Conservation (phyloP, 495 filamentous ascomycete species). For the Xylaria castorea region DNA sequence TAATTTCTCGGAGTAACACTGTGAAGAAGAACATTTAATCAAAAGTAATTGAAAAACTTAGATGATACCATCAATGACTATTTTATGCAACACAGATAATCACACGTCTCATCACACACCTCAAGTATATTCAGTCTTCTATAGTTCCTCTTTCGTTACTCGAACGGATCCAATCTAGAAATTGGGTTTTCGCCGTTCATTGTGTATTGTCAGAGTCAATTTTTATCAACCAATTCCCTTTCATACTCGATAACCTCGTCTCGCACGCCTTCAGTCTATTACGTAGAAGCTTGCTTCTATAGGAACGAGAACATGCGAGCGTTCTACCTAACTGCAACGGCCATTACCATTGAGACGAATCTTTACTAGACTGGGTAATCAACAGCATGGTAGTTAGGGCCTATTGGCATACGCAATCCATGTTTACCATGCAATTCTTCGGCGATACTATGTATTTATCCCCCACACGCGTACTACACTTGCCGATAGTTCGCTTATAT, state of each 20-base stretch:
- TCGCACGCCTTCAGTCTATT: no score
- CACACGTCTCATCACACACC: background rate
- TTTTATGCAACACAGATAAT: background rate
- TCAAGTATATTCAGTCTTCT: no score
- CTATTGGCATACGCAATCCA: background rate
- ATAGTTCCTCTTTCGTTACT: no score
- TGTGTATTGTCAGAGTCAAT: background rate
- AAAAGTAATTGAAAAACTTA: background rate
- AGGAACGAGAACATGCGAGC: background rate
- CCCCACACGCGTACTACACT: background rate
- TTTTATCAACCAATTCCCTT: background rate
- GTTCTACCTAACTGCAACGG: background rate
- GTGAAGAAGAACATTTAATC: background rate
- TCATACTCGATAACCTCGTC: background rate
- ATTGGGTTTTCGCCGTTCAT: no score
- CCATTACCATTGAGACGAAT: background rate
- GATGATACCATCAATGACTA: background rate
- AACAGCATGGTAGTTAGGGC: background rate
- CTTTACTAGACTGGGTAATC: background rate
- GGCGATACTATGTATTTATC: background rate
- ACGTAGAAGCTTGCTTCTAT: background rate
- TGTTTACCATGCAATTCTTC: background rate
- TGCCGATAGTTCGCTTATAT: background rate
- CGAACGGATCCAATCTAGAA: no score
- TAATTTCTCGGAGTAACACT: background rate